Percentiles rank a stretch among this genome's conserved stretches.
Evolutionary conservation across 441 rosid species (phyloP).

Genomic region (Pelargonium myrrhifolium): DNA sequence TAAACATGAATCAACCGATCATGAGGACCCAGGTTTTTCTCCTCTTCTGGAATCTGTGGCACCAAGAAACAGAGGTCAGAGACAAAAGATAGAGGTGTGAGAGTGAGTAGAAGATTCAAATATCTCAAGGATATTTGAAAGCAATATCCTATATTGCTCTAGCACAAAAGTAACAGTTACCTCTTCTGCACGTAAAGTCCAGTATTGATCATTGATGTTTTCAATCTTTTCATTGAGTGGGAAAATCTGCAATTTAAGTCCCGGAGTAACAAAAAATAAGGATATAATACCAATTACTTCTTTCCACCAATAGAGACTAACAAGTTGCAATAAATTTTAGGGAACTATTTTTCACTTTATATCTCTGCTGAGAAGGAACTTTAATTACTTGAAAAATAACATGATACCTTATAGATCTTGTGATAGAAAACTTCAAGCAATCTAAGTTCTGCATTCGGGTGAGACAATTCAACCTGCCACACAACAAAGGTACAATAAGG

Average conservation of each 20-base stretch:
- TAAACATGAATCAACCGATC: conserved; percentile 92
- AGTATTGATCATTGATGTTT: conserved; percentile 68
- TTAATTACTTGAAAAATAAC: not conserved
- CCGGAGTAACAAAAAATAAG: not conserved
- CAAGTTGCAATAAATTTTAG: not conserved
- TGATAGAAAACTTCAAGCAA: conserved; percentile 62
- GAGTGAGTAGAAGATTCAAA: not conserved
- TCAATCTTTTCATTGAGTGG: conserved; percentile 61
- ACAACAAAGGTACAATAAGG: conserved; percentile 6
- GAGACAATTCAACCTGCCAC: too few relatives aligned
- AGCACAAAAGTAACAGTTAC: conserved; percentile 22
- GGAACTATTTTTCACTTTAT: not conserved
- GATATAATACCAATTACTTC: not conserved
- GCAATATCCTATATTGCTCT: not conserved
- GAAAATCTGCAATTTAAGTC: conserved; percentile 44
- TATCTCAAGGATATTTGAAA: not conserved
- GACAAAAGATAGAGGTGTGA: conserved; percentile 9
- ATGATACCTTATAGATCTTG: conserved; percentile 61
- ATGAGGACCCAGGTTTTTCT: conserved; percentile 61
- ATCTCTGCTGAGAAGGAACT: conserved; percentile 1
- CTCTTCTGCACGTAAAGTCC: conserved; percentile 82
- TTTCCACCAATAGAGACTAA: not conserved
- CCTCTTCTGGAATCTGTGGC: conserved; percentile 66
- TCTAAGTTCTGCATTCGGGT: conserved; percentile 59
- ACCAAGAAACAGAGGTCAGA: conserved; percentile 8